Percentiles rank a stretch among this genome's conserved stretches.
Evolutionary conservation across 1,284 basidiomycete species (phyloP).

Genomic region (Leccinum subrobustum): DNA sequence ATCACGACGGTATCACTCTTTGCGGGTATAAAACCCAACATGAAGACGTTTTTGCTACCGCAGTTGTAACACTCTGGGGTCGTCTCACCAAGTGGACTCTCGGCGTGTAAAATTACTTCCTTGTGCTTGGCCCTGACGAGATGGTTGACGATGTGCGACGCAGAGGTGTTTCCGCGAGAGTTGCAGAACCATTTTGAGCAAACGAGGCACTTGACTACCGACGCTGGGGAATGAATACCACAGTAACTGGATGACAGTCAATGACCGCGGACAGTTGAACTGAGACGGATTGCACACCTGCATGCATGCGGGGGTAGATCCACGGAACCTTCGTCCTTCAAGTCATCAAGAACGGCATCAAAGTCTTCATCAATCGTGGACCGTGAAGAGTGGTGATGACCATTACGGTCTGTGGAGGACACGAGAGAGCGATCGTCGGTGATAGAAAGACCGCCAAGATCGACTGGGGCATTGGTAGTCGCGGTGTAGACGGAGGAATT

Average conservation of each 20-base stretch:
- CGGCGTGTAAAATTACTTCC: constrained; percentile 95
- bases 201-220: constrained; percentile 94
- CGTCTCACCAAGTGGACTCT: constrained; percentile 95
- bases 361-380: constrained; percentile 75
- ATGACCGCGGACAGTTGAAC: background rate
- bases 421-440: constrained; percentile 49
- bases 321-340: constrained; percentile 81
- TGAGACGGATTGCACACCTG: constrained; percentile 59
- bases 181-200: constrained; percentile 99
- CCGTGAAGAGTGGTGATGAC: constrained; percentile 35
- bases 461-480: constrained; percentile 61
- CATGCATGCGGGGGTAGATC: constrained; percentile 91
- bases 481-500: constrained; percentile 83
- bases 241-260: constrained; percentile 72
- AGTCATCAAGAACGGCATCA: constrained; percentile 83
- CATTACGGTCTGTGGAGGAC: constrained; percentile 41
- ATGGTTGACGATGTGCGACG: constrained; percentile 99
- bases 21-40: constrained; percentile 98
- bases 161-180: constrained; percentile 96
- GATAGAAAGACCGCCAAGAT: constrained; percentile 67
- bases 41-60: constrained; percentile 99
- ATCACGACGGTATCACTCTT: constrained; percentile 99
- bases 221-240: constrained; percentile 97
- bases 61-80: constrained; percentile 99
- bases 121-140: constrained; percentile 99